Base-by-base conservation (phyloP, 495 filamentous ascomycete genomes). In the Glutinoglossum americanum region DNA sequence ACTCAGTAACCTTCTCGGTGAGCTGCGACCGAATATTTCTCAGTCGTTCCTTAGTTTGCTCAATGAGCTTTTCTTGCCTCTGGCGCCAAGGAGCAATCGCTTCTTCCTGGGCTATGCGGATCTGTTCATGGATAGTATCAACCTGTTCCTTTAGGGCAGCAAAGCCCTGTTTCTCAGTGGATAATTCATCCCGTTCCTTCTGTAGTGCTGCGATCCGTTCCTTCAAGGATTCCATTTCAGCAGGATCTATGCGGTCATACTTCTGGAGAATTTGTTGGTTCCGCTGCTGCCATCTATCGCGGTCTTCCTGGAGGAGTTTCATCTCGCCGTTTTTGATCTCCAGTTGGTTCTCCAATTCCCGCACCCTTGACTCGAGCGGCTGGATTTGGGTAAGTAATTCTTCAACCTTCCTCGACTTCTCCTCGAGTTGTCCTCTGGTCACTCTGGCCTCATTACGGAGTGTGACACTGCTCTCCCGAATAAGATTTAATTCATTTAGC, bases 181-280 rank as follows among this genome's bases (percentile, higher is more conserved):
- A 68, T 27, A 84, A 72, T 30, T 81, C 69, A 64, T 89, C 83
- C 1, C 82, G 80, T 65, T 96, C 89, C 13, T 71, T 72, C 64
- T 87, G 74, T 17, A 95, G 70, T 5, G 67, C 70, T 25, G 76
- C 69, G 51, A 83, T 68, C 60, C 81, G 74, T 62, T 81, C 77
- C 67, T 89, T 95, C 57, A 97, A 72, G 59, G 79, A 79, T 63
- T 97, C 88, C 59, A 94, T 77, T 62, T 95, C 89, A 0, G 84
- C 85, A 17, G 90, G 92, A 65, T 98, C 92, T 27, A 93, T 81
- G 54, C 92, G 85, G 61, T 95, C 89, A 66, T 97, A 94, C 63
- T 95, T 96, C 61, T 87, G 85, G 23, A 98, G 78, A 54, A 97
- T 94, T 58, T 92, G 85, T 64, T 97, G 88, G 13, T 87, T 86